Evolutionary conservation across 768 basidiomycete genomes (phyloP).

Genomic region (Tephrocybe sp.): DNA sequence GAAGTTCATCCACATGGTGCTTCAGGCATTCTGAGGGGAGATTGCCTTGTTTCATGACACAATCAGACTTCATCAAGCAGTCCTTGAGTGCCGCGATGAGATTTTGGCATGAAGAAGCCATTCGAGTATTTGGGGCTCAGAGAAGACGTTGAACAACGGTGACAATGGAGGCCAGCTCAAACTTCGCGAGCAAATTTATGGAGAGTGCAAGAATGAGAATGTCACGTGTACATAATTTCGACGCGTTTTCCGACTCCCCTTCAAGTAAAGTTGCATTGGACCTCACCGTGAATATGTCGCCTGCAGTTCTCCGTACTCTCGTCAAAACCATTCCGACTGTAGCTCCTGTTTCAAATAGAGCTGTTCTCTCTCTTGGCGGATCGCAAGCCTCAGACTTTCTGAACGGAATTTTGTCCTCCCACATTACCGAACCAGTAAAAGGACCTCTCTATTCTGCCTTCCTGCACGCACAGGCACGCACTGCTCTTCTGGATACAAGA

Average conservation of each 20-base stretch:
- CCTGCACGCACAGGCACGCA: constrained; percentile 72
- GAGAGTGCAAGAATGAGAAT: constrained; percentile 1
- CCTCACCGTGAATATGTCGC: constrained; percentile 34
- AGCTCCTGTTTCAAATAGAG: constrained; percentile 63
- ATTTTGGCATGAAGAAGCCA: constrained; percentile 81
- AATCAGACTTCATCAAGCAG: constrained; percentile 83
- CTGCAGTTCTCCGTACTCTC: constrained; percentile 40
- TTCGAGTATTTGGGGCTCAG: constrained; percentile 24
- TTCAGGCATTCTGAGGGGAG: constrained; percentile 86
- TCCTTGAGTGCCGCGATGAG: constrained; percentile 77
- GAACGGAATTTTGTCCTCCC: constrained; percentile 67
- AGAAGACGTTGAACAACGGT: neutral
- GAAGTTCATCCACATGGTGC: constrained; percentile 70
- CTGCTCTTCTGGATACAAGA: constrained; percentile 12
- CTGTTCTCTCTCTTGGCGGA: constrained; percentile 74
- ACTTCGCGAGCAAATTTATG: too few relatives aligned
- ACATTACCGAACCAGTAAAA: constrained; percentile 38
- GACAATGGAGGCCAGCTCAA: too few relatives aligned
- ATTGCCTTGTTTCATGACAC: constrained; percentile 73
- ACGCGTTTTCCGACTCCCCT: too few relatives aligned
- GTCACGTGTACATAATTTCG: neutral
- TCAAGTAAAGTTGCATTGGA: too few relatives aligned
- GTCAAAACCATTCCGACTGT: constrained; percentile 47
- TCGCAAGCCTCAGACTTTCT: constrained; percentile 80
- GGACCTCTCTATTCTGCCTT: constrained; percentile 69